Evolutionary conservation across 164 flowering plant genomes (phyloP).

Genomic region (Stephania yunnanensis): DNA sequence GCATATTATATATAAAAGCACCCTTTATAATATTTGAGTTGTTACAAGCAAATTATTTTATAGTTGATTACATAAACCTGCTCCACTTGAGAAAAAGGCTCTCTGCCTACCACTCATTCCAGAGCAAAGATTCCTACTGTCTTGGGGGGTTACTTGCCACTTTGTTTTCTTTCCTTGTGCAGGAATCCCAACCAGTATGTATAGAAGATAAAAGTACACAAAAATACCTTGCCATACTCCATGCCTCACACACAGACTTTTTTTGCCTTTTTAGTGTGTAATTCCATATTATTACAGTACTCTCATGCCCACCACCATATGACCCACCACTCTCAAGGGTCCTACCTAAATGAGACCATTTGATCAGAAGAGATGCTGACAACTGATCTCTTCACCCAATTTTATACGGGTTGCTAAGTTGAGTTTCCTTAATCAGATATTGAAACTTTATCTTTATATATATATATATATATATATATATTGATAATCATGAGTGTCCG

Average conservation of each 20-base stretch:
- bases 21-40: not conserved
- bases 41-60: not conserved
- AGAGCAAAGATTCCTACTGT: slow-evolving; percentile 8
- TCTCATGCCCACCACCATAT: not conserved
- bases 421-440: not conserved
- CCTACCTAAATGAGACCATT: not conserved
- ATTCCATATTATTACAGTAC: not conserved
- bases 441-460: not conserved
- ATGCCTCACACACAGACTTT: not conserved
- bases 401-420: not conserved
- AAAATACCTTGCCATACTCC: not conserved
- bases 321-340: not conserved
- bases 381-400: not conserved
- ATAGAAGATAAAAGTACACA: not conserved
- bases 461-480: too few relatives aligned
- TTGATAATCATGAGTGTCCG: too few relatives aligned
- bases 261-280: not conserved
- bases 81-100: not conserved
- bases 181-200: slow-evolving; percentile 1
- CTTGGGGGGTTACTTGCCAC: slow-evolving; percentile 7
- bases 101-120: slow-evolving; percentile 6
- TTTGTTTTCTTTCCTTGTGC: slow-evolving; percentile 7
- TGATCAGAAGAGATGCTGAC: not conserved
- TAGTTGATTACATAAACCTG: not conserved
- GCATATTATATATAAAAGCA: not conserved